Base-by-base conservation (phyloP, 805 yeast species). In the Candida nanaspora region DNA sequence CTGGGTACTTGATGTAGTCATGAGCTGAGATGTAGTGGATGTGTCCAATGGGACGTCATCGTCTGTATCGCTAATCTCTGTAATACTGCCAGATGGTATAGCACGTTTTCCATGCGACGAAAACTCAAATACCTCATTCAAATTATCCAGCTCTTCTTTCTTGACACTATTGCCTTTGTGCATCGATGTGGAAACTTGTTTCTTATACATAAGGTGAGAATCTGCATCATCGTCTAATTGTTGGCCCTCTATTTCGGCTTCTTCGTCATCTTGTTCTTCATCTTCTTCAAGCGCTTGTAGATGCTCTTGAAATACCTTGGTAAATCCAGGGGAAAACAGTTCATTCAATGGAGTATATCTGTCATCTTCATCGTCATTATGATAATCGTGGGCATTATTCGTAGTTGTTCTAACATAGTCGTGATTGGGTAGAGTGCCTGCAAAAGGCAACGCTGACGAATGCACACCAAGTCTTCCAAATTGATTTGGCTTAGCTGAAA, bases 271-370 rank as follows among this genome's bases (percentile, higher is more conserved):
- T 2, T 26, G 14, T 16, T 39, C n/a, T n/a, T n/a, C 41, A 14
- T 38, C 41, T 14, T 28, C 29, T 2, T 20, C 30, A 11, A 37
- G 13, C 3, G 35, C 25, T 37, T 38, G 48, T 19, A 55, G 34
- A 34, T 48, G 51, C 14, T 56, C 55, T 41, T 47, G 54, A 7
- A 57, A 38, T 8, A 52, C 38, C 37, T 41, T 48, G 2, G 58
- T 41, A 29, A 55, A 56, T 11, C 43, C 48, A 3, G 53, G 54
- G 7, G 63, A 53, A 36, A 57, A 54, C 14, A 52, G 18, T 18
- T 50, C 52, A n/a, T 42, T 28, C 13, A 44, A 21, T 6, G 44
- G 30, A 23, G 41, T 40, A 26, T 21, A n/a, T 35, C 30, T 38
- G 8, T 33, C 38, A 14, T 31, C 34, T 8, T 31, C 22, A 8